A percentile compares a stretch with the other conserved stretches of the same genome.
Conservation (phyloP, 306 rosid genomes). For the Abrus pulchellus region DNA sequence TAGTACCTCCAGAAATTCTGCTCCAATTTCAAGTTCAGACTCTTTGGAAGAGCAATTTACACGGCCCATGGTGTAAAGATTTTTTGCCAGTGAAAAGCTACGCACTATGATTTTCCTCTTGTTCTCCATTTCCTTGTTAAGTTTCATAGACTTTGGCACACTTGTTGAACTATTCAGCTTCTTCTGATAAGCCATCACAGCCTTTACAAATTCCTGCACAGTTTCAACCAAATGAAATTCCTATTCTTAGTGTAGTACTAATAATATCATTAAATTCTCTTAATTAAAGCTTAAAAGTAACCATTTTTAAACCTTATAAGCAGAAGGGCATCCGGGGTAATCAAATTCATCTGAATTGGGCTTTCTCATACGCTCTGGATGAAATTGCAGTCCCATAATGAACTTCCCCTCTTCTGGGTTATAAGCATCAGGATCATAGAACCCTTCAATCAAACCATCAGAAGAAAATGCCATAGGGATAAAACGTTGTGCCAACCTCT, state of each 20-base stretch:
- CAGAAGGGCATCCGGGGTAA: conserved; percentile 83
- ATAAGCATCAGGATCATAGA: conserved; percentile 80
- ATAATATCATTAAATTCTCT: background rate
- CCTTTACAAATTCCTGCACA: conserved; percentile 88
- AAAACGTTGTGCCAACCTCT: conserved; percentile 75
- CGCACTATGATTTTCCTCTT: conserved; percentile 62
- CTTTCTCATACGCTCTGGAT: conserved; percentile 85
- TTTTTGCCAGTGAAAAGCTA: conserved; percentile 76
- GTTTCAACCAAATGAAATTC: too few relatives aligned
- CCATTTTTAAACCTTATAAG: conserved; percentile 63
- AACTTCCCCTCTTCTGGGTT: conserved; percentile 81
- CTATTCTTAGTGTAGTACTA: too few relatives aligned
- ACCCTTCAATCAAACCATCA: conserved; percentile 82
- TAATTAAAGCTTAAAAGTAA: background rate
- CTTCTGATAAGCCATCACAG: conserved; percentile 82
- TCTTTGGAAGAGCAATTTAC: conserved; percentile 53
- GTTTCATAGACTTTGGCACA: conserved; percentile 56
- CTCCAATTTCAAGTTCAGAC: conserved; percentile 75
- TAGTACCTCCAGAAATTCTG: conserved; percentile 78
- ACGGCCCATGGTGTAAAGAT: conserved; percentile 61
- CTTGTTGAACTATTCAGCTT: conserved; percentile 54
- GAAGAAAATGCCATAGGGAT: conserved; percentile 80
- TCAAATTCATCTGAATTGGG: conserved; percentile 75
- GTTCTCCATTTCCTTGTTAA: conserved; percentile 74
- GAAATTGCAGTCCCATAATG: conserved; percentile 89